These are phyloP conservation scores for Hirsutella rhossiliensis DNA, from an alignment of 2,329 filamentous ascomycete genomes.

Conservation along the genomic window DNA sequence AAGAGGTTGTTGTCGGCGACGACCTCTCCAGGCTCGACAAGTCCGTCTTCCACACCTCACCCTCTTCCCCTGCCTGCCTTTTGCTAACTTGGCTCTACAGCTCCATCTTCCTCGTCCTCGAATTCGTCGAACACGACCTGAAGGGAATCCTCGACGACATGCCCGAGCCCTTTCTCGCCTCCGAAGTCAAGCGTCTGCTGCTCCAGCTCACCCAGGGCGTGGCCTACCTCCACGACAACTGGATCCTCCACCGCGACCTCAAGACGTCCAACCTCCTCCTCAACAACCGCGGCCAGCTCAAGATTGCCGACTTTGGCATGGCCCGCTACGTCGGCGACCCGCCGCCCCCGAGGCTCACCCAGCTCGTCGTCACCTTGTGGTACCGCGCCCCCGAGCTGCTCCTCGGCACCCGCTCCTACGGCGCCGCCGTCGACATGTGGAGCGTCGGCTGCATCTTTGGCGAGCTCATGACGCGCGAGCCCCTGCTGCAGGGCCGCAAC, in stretches of 20 bases:
- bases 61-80: not conserved
- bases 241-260: constrained; percentile 87
- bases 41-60: constrained; percentile 19
- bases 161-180: constrained; percentile 84
- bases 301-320: constrained; percentile 98
- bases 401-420: constrained; percentile 68
- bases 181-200: constrained; percentile 84
- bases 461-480: constrained; percentile 74
- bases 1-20: constrained; percentile 74
- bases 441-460: constrained; percentile 92
- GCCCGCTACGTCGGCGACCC: constrained; percentile 79
- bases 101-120: constrained; percentile 81
- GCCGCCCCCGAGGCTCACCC: constrained; percentile 67
- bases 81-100: constrained; percentile 25
- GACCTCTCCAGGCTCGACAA: constrained; percentile 40
- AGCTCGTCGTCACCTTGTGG: constrained; percentile 94
- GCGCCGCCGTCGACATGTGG: constrained; percentile 80
- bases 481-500: constrained; percentile 77
- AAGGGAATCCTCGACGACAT: constrained; percentile 89
- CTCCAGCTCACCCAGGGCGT: constrained; percentile 72
- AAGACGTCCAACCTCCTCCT: constrained; percentile 91
- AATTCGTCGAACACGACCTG: constrained; percentile 94
- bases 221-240: constrained; percentile 74
- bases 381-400: constrained; percentile 88
- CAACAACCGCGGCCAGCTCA: constrained; percentile 88